Conservation (phyloP, 1,284 basidiomycete species). For the Crucibulum parvulum region DNA sequence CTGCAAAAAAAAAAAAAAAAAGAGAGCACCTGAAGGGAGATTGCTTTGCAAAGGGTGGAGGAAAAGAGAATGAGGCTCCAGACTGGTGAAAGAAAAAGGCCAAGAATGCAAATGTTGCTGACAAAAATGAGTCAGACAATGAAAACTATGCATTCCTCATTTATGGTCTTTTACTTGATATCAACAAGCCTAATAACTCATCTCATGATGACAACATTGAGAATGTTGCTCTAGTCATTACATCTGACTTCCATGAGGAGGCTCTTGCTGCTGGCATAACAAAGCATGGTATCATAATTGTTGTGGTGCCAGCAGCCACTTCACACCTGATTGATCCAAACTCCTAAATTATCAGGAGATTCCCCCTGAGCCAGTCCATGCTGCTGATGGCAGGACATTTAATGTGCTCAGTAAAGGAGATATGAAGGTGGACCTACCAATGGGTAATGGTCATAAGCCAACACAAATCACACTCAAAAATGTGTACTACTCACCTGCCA, state of each 20-base stretch:
- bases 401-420: slow-evolving; percentile 20
- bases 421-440: slow-evolving; percentile 16
- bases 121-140: slow-evolving; percentile 1
- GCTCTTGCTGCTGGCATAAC: not conserved
- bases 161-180: not conserved
- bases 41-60: slow-evolving; percentile 13
- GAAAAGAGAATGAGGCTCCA: slow-evolving; percentile 10
- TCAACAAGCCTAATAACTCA: not conserved
- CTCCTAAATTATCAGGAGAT: slow-evolving; percentile 21
- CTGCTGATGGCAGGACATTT: slow-evolving; percentile 23
- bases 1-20: slow-evolving; percentile 4
- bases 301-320: slow-evolving; percentile 25
- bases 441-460: slow-evolving; percentile 16
- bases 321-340: slow-evolving; percentile 16
- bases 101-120: not conserved
- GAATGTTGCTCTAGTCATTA: slow-evolving; percentile 1
- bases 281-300: slow-evolving; percentile 13
- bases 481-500: slow-evolving; percentile 39
- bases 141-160: not conserved
- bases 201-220: not conserved
- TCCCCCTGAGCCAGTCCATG: slow-evolving; percentile 18
- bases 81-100: slow-evolving; percentile 10
- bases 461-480: slow-evolving; percentile 28
- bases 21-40: slow-evolving; percentile 6
- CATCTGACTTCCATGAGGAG: slow-evolving; percentile 6